These are phyloP conservation scores for Persicaria maculosa DNA, from an alignment of 148 eudicot species.

Conservation along the genomic window DNA sequence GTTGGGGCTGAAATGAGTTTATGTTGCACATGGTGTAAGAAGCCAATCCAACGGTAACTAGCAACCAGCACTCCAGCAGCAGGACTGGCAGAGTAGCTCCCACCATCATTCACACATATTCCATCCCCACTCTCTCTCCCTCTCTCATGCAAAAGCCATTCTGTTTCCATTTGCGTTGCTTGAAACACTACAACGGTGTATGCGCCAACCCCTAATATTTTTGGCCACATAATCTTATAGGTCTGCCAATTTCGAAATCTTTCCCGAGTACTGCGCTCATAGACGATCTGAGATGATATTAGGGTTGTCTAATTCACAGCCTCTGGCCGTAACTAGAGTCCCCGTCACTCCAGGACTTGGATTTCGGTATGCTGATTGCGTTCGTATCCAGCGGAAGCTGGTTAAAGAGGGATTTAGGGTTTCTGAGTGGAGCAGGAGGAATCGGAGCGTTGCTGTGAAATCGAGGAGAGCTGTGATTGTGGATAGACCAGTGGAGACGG, in stretches of 20 bases:
- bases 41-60: no score
- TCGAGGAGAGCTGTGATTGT: slow-evolving; percentile 42
- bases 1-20: no score
- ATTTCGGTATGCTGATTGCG: slow-evolving; percentile 13
- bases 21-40: no score
- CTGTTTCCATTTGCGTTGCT: neutral
- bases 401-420: slow-evolving; percentile 18
- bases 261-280: neutral
- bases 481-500: slow-evolving; percentile 27
- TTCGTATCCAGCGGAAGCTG: slow-evolving; percentile 10
- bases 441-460: slow-evolving; percentile 16
- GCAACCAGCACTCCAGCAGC: no score
- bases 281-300: slow-evolving; percentile 8
- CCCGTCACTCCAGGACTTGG: neutral
- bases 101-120: neutral
- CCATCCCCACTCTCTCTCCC: neutral
- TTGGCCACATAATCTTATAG: neutral
- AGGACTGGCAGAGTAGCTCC: no score
- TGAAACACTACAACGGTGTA: neutral
- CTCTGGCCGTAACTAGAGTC: neutral
- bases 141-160: neutral
- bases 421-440: slow-evolving; percentile 15
- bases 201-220: neutral
- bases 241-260: neutral
- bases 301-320: slow-evolving; percentile 23